Evolutionary conservation across 164 flowering plant species (phyloP).

Genomic region (Santalum album): DNA sequence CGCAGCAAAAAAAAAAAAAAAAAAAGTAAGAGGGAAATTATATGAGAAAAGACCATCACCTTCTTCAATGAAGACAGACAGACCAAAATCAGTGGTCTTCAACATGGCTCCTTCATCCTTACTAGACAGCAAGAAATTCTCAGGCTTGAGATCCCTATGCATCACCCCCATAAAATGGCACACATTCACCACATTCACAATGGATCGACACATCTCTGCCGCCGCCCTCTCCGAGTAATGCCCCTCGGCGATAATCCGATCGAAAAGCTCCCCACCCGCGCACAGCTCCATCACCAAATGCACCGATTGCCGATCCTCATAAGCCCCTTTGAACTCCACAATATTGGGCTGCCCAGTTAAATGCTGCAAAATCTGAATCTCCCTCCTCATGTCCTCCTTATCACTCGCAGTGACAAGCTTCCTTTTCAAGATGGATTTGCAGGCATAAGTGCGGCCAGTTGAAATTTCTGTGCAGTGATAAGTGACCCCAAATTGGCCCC

Average conservation of each 20-base stretch:
- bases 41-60: conserved; percentile 26
- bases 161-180: conserved; percentile 85
- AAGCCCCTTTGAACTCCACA: conserved; percentile 68
- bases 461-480: conserved; percentile 57
- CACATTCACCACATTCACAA: conserved; percentile 67
- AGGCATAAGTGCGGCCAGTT: conserved; percentile 53
- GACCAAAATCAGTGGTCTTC: conserved; percentile 76
- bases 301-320: conserved; percentile 61
- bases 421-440: conserved; percentile 67
- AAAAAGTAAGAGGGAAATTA: neutral
- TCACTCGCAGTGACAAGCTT: conserved; percentile 49
- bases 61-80: conserved; percentile 79
- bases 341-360: conserved; percentile 65
- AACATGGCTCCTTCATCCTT: conserved; percentile 43
- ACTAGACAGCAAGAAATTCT: conserved; percentile 62
- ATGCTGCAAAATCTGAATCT: conserved; percentile 71
- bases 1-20: neutral
- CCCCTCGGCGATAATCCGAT: conserved; percentile 62
- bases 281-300: conserved; percentile 80
- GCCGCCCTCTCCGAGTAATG: conserved; percentile 68
- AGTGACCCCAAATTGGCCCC: conserved; percentile 72
- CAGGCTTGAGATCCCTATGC: conserved; percentile 75
- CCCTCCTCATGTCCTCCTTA: conserved; percentile 60
- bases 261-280: conserved; percentile 76
- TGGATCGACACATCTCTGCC: conserved; percentile 37